These are phyloP conservation scores for Tulasnella sp. DNA, from an alignment of 768 basidiomycete genomes.

Conservation along the genomic window DNA sequence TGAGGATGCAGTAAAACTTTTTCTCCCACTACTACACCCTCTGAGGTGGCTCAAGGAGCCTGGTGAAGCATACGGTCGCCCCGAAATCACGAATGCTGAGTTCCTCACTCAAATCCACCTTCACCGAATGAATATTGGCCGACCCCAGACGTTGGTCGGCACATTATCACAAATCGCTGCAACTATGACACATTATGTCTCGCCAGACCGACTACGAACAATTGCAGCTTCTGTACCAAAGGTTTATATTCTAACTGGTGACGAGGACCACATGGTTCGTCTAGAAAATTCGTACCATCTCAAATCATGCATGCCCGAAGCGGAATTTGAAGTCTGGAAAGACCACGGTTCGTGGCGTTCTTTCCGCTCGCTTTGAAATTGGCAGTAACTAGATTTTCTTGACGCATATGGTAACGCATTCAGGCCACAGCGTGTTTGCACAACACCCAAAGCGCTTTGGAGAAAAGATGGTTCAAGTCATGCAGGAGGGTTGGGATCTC, in stretches of 20 bases:
- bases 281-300: constrained; percentile 50
- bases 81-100: constrained; percentile 61
- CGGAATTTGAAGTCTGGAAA: constrained; percentile 54
- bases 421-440: constrained; percentile 52
- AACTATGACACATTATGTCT: constrained; percentile 57
- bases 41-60: constrained; percentile 54
- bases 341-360: constrained; percentile 40
- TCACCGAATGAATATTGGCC: constrained; percentile 49
- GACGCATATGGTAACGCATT: too few relatives aligned
- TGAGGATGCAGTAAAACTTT: constrained; percentile 46
- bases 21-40: constrained; percentile 59
- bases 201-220: constrained; percentile 43
- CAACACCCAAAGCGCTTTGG: constrained; percentile 56
- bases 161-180: constrained; percentile 70
- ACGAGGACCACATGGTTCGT: constrained; percentile 57
- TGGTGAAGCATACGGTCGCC: constrained; percentile 47
- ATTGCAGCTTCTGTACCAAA: constrained; percentile 62
- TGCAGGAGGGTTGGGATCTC: constrained; percentile 46
- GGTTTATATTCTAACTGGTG: constrained; percentile 62
- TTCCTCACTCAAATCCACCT: constrained; percentile 54
- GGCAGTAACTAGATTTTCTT: not conserved
- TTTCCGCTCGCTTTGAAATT: not conserved
- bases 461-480: constrained; percentile 51
- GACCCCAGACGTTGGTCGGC: constrained; percentile 57
- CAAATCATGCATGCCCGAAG: constrained; percentile 54